phyloP scores from a whole-genome alignment of 768 basidiomycete genomes.

The Coprinopsis cinerea region DNA sequence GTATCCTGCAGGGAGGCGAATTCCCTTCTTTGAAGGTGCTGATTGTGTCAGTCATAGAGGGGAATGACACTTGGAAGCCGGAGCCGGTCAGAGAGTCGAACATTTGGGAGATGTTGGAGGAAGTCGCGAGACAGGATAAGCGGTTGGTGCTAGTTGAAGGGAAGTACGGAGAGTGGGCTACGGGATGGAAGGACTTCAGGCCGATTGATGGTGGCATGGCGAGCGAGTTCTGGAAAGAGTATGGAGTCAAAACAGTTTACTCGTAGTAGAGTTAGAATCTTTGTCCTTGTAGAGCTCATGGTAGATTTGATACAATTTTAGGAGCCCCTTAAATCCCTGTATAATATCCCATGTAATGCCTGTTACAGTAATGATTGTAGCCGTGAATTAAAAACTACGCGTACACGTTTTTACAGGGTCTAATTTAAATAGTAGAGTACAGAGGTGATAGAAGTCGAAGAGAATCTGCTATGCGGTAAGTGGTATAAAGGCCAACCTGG shows the following conservation, averaged over 20 bases:
- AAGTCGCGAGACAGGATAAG: conserved; percentile 17
- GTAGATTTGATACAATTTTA: too few relatives aligned
- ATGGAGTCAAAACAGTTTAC: not conserved
- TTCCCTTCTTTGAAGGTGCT: conserved; percentile 27
- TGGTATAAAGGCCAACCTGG: too few relatives aligned
- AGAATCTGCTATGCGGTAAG: too few relatives aligned
- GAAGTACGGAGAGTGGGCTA: conserved; percentile 18
- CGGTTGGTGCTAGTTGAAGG: conserved; percentile 22
- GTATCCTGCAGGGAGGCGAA: conserved; percentile 18
- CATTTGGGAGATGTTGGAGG: conserved; percentile 21
- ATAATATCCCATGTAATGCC: too few relatives aligned
- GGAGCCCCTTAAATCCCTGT: too few relatives aligned
- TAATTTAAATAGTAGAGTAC: not conserved
- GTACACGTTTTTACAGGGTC: not conserved
- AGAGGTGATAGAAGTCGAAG: too few relatives aligned
- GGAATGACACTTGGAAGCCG: not conserved
- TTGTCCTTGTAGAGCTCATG: too few relatives aligned
- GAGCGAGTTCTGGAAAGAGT: not conserved
- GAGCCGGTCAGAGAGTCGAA: conserved; percentile 17
- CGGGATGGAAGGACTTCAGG: conserved; percentile 19
- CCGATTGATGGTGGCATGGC: not conserved
- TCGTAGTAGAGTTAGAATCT: too few relatives aligned
- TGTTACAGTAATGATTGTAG: too few relatives aligned
- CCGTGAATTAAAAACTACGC: too few relatives aligned
- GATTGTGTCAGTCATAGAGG: conserved; percentile 29